A percentile compares a stretch with the other conserved stretches of the same genome.
Evolutionary conservation across 352 stramenopile genomes (phyloP).

Genomic region (Phytophthora fragariaefolia): DNA sequence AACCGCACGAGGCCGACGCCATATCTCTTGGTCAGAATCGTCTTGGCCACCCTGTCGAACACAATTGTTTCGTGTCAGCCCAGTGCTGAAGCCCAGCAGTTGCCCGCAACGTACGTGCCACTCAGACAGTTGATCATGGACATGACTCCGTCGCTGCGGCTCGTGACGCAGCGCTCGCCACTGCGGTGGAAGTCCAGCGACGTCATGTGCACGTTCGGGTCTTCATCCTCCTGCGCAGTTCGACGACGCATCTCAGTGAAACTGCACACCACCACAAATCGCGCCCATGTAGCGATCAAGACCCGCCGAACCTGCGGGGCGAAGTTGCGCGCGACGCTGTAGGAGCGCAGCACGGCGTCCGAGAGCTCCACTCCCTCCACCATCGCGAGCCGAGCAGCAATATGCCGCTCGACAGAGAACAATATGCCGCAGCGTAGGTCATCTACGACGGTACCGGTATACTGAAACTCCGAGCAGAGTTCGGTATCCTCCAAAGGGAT

Average conservation of each 20-base stretch:
- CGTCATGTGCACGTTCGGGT: conserved; percentile 61
- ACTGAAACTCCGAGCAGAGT: background rate
- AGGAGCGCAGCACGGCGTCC: conserved; percentile 68
- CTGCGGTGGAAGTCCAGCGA: conserved; percentile 84
- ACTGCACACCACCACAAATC: background rate
- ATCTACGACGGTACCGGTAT: conserved; percentile 8
- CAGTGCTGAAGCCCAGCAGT: background rate
- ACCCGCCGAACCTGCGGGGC: conserved; percentile 48
- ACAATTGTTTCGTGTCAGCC: conserved; percentile 10
- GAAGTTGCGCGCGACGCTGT: conserved; percentile 75
- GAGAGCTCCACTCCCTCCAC: conserved; percentile 51
- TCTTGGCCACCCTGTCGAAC: conserved; percentile 73
- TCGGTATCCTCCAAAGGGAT: conserved; percentile 3
- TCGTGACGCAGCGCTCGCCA: conserved; percentile 78
- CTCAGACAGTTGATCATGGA: conserved; percentile 86
- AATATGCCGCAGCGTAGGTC: conserved; percentile 20
- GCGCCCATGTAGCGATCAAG: background rate
- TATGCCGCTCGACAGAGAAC: conserved; percentile 7
- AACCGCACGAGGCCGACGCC: conserved; percentile 81
- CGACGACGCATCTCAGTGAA: background rate
- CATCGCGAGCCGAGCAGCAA: conserved; percentile 1
- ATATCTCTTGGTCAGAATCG: conserved; percentile 87
- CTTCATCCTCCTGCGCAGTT: conserved; percentile 58
- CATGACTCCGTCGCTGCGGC: conserved; percentile 79
- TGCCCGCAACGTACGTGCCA: conserved; percentile 63